A percentile compares a stretch with the other conserved stretches of the same genome.
phyloP scores from a whole-genome alignment of 2,329 filamentous ascomycete genomes.

The Alternaria sp. region DNA sequence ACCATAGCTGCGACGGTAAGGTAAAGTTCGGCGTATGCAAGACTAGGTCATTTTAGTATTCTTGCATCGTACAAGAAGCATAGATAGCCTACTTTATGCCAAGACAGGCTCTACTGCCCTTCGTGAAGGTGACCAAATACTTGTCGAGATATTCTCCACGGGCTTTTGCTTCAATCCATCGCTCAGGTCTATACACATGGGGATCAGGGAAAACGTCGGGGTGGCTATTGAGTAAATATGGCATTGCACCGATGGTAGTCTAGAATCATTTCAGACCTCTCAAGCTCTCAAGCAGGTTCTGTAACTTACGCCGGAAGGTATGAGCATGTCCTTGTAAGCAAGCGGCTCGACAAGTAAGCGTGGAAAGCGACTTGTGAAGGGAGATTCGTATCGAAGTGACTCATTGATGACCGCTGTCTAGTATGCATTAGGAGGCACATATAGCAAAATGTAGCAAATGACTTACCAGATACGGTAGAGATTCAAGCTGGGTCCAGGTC shows the following conservation, averaged over 20 bases:
- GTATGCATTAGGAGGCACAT: neutral
- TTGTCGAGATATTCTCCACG: constrained; percentile 33
- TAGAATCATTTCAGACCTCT: neutral
- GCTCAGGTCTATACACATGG: constrained; percentile 20
- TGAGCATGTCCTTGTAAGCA: constrained; percentile 22
- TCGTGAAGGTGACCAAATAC: constrained; percentile 52
- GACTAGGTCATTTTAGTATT: constrained; percentile 24
- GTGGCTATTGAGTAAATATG: constrained; percentile 29
- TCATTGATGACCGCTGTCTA: constrained; percentile 22
- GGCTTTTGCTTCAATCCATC: constrained; percentile 23
- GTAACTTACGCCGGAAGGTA: constrained; percentile 25
- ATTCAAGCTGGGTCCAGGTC: constrained; percentile 14
- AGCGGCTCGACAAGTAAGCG: constrained; percentile 30
- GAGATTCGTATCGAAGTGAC: constrained; percentile 14
- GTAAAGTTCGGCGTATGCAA: constrained; percentile 34
- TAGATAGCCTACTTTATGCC: constrained; percentile 35
- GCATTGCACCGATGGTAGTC: constrained; percentile 36
- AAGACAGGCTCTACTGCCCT: constrained; percentile 51
- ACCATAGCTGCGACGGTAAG: constrained; percentile 20
- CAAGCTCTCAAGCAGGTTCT: neutral
- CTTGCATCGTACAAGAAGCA: no score
- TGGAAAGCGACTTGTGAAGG: constrained; percentile 22
- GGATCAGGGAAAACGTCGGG: constrained; percentile 34
- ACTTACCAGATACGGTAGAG: constrained; percentile 22
- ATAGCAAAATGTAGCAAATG: neutral